Evolutionary conservation across 2,329 filamentous ascomycete genomes (phyloP).

Genomic region (Colletotrichum higginsianum): DNA sequence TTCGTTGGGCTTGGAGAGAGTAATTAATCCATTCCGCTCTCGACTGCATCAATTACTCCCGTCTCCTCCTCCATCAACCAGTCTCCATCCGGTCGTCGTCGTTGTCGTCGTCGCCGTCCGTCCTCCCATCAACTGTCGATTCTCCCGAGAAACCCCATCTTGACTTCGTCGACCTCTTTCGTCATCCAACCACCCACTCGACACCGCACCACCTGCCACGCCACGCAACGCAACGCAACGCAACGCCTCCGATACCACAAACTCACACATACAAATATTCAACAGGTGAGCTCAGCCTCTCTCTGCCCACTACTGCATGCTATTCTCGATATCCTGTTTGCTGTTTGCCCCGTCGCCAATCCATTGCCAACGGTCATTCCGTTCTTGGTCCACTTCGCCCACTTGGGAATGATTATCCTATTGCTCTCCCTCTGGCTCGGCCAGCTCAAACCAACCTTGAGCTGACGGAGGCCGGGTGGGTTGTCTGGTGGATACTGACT

Average conservation of each 20-base stretch:
- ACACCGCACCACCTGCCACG: conserved; percentile 1
- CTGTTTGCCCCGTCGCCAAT: background rate
- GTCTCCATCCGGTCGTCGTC: conserved; percentile 5
- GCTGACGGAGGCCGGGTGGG: conserved; percentile 11
- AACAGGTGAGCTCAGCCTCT: conserved; percentile 16
- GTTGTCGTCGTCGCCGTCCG: background rate
- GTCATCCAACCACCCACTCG: conserved; percentile 26
- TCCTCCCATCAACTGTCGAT: conserved; percentile 17
- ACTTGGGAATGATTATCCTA: conserved; percentile 1
- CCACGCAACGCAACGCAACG: conserved; percentile 36
- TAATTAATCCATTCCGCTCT: background rate
- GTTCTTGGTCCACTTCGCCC: background rate
- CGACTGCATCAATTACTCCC: conserved; percentile 25
- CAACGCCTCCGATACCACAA: conserved; percentile 38
- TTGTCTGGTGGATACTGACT: conserved; percentile 25
- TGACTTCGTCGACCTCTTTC: conserved; percentile 37
- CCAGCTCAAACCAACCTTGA: conserved; percentile 30
- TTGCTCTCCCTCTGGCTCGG: conserved; percentile 16
- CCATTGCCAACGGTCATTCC: background rate
- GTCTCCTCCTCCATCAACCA: conserved; percentile 19
- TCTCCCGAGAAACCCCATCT: background rate
- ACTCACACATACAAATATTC: conserved; percentile 3
- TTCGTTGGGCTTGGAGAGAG: conserved; percentile 25
- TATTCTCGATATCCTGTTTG: background rate
- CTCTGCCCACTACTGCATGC: background rate